Evolutionary conservation across 2,329 filamentous ascomycete genomes (phyloP).

Genomic region (Venturia nashicola): DNA sequence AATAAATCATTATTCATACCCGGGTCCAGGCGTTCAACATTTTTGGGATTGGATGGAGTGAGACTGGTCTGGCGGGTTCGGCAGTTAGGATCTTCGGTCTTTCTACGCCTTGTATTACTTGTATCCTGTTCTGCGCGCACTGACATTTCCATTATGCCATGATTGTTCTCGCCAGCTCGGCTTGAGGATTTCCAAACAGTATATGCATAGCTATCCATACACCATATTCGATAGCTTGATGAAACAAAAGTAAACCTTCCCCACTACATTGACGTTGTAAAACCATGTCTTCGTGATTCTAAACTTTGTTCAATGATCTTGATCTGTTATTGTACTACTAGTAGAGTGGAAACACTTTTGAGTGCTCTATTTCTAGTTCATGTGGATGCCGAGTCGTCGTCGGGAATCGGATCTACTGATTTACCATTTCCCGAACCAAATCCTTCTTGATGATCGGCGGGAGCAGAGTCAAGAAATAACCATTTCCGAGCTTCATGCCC

Average conservation of each 20-base stretch:
- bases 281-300: too few relatives aligned
- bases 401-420: too few relatives aligned
- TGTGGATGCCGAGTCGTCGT: too few relatives aligned
- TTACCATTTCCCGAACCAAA: too few relatives aligned
- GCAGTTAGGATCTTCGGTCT: not conserved
- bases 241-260: not conserved
- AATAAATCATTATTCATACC: not conserved
- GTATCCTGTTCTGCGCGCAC: not conserved
- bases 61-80: not conserved
- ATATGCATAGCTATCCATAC: not conserved
- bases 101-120: conserved; percentile 1
- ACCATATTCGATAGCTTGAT: not conserved
- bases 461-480: too few relatives aligned
- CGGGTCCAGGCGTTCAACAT: not conserved
- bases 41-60: not conserved
- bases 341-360: too few relatives aligned
- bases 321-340: too few relatives aligned
- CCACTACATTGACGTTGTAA: too few relatives aligned
- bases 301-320: too few relatives aligned
- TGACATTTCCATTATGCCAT: not conserved
- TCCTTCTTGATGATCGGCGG: too few relatives aligned
- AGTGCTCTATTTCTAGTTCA: too few relatives aligned
- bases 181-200: not conserved
- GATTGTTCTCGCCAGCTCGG: not conserved
- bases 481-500: too few relatives aligned